Evolutionary conservation across 352 stramenopile species (phyloP).

Genomic region (Pythium vanterpoolii): DNA sequence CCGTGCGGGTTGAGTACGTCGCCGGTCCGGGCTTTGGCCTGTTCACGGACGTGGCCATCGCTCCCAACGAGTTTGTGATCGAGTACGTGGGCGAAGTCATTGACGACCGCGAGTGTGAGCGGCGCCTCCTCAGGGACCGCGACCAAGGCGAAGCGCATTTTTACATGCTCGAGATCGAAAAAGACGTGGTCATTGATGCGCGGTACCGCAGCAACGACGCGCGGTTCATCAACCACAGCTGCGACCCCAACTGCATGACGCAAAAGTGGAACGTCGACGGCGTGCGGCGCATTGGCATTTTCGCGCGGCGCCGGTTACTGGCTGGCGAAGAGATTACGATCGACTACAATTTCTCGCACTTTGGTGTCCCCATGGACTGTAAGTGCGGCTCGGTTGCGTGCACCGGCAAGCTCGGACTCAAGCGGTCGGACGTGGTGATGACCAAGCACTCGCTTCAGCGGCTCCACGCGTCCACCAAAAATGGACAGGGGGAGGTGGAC

Average conservation of each 20-base stretch:
- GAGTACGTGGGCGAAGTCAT: slow-evolving; percentile 95
- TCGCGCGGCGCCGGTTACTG: slow-evolving; percentile 56
- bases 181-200: slow-evolving; percentile 83
- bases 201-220: slow-evolving; percentile 90
- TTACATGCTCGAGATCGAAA: slow-evolving; percentile 88
- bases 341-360: slow-evolving; percentile 86
- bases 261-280: slow-evolving; percentile 91
- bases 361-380: slow-evolving; percentile 70
- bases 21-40: slow-evolving; percentile 90
- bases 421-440: slow-evolving; percentile 45
- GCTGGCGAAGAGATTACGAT: slow-evolving; percentile 75
- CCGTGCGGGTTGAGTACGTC: slow-evolving; percentile 58
- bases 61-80: slow-evolving; percentile 87
- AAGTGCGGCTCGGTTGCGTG: slow-evolving; percentile 73
- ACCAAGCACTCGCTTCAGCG: slow-evolving; percentile 10
- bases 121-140: slow-evolving; percentile 46
- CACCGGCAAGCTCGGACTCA: slow-evolving; percentile 72
- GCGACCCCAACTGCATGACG: slow-evolving; percentile 92
- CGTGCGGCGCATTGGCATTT: slow-evolving; percentile 75
- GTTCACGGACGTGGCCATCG: slow-evolving; percentile 70
- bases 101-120: slow-evolving; percentile 79
- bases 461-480: slow-evolving; percentile 16
- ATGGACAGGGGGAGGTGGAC: slow-evolving; percentile 22
- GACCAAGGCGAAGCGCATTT: slow-evolving; percentile 70
- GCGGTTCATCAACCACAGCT: slow-evolving; percentile 96